Evolutionary conservation across 805 yeast genomes (phyloP), one percentile per base, ranked within the genome.

Genomic region (Yarrowia divulgata): DNA sequence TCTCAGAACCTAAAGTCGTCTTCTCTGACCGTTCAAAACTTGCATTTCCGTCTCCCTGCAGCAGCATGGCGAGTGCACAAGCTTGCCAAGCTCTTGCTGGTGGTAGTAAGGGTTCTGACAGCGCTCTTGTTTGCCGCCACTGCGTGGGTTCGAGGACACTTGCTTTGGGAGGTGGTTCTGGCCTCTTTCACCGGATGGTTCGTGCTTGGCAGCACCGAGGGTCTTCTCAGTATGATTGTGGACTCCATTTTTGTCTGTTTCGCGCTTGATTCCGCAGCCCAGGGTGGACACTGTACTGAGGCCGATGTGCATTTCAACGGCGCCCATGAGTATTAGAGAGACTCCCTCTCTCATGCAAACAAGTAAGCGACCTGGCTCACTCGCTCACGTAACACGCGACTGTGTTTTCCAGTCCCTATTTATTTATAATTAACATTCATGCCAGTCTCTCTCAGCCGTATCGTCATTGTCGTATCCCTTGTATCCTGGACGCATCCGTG

Each of bases 181-280:
- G 81, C 81, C 3, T 79, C 78, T 32, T 76, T 78, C 58, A 76
- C 80, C 13, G 83, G 82, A 14, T 81, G 82, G 82, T 78, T 80
- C 18, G 77, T 81, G 8, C 75, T 80, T 29, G 84, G 83, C 6
- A 79, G 82, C 8, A 79, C 82, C 10, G 84, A 81, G 69, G 81
- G 81, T 16, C 77, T 79, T 14, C 73, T 81, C 63, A 73, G 79
- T 69, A 80, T 77, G 77, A 73, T 77, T 42, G 73, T 77, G 55
- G 81, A 79, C 54, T 75, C 79, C 3, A 70, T 77, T 19, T 78
- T 73, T 57, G 78, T 80, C n/a, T 77, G 78, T 71, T 78, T 73
- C 70, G 79, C 76, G 16, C 72, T 81, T 9, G 80, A 80, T 63
- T 73, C 73, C 58, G 70, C 73, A 46, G 70, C 70, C 40, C 69